Evolutionary conservation across 495 filamentous ascomycete genomes (phyloP).

Genomic region (Podospora tetraspora): DNA sequence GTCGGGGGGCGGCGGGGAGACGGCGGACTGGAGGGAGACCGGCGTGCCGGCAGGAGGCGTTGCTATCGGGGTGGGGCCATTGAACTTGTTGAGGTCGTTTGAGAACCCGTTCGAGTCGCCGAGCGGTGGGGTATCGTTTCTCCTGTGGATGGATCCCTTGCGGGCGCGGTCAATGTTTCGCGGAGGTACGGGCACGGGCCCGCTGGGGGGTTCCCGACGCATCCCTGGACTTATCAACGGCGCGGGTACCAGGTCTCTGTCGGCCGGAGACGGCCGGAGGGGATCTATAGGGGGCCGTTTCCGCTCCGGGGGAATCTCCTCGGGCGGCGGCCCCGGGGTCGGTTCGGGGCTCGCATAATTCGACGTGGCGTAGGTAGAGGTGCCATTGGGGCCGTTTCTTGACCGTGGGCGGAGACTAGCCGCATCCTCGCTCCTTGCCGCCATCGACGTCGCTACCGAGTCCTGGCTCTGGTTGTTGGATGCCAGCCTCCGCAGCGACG

Average conservation of each 20-base stretch:
- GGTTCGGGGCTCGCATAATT: conserved; percentile 35
- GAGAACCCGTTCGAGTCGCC: conserved; percentile 14
- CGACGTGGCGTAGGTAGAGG: conserved; percentile 34
- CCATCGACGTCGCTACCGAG: conserved; percentile 43
- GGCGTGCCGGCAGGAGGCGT: conserved; percentile 24
- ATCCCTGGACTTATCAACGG: conserved; percentile 48
- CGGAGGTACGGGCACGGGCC: conserved; percentile 28
- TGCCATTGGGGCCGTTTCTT: conserved; percentile 41
- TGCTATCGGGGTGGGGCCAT: conserved; percentile 9
- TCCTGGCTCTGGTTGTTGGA: conserved; percentile 53
- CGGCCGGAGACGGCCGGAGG: conserved; percentile 34
- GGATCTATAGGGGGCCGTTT: conserved; percentile 52
- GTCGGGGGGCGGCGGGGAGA: conserved; percentile 22
- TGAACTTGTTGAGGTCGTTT: conserved; percentile 21
- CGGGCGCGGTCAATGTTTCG: conserved; percentile 43
- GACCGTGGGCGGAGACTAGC: conserved; percentile 45
- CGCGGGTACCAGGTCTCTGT: conserved; percentile 47
- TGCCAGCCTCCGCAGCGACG: conserved; percentile 40
- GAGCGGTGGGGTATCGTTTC: conserved; percentile 17
- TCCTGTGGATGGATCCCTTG: conserved; percentile 31
- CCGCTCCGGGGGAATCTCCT: conserved; percentile 45
- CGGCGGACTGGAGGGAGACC: conserved; percentile 17
- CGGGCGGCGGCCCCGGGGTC: conserved; percentile 18
- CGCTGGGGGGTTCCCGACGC: conserved; percentile 37
- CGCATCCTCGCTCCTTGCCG: conserved; percentile 44